Evolutionary conservation across 768 basidiomycete species (phyloP).

Genomic region (Hydnum rufescens): DNA sequence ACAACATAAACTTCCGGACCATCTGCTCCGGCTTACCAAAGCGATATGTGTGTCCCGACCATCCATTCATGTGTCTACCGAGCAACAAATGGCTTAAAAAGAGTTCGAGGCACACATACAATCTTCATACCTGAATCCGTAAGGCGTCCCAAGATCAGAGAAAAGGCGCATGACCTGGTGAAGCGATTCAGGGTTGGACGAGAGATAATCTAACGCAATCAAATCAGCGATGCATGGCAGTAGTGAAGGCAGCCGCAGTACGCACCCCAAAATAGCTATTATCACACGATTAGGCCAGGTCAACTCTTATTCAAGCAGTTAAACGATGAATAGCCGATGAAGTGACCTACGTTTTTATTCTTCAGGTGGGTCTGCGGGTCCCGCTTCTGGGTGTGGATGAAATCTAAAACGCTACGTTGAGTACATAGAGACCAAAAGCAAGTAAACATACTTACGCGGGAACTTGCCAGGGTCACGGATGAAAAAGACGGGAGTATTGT

Average conservation of each 20-base stretch:
- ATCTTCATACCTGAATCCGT: constrained; percentile 34
- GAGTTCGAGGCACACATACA: no score
- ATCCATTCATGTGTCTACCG: constrained; percentile 83
- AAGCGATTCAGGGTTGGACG: constrained; percentile 21
- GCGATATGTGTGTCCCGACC: constrained; percentile 37
- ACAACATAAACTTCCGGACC: no score
- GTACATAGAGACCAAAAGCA: background rate
- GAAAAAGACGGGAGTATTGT: background rate
- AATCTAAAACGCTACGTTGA: constrained; percentile 9
- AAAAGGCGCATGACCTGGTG: constrained; percentile 24
- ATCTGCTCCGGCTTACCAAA: constrained; percentile 18
- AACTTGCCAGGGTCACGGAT: constrained; percentile 7
- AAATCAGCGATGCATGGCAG: no score
- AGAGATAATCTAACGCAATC: no score
- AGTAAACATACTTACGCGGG: background rate
- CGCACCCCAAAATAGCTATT: no score
- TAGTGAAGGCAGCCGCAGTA: no score
- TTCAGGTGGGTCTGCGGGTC: constrained; percentile 83
- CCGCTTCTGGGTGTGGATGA: constrained; percentile 29
- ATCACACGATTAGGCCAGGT: no score
- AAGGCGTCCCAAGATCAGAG: constrained; percentile 24
- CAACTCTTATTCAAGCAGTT: no score
- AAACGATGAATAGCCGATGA: no score
- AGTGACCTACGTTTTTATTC: no score
- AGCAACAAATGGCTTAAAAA: no score